Evolutionary conservation across 2,329 filamentous ascomycete species (phyloP).

Genomic region (Beauveria rudraprayagi): DNA sequence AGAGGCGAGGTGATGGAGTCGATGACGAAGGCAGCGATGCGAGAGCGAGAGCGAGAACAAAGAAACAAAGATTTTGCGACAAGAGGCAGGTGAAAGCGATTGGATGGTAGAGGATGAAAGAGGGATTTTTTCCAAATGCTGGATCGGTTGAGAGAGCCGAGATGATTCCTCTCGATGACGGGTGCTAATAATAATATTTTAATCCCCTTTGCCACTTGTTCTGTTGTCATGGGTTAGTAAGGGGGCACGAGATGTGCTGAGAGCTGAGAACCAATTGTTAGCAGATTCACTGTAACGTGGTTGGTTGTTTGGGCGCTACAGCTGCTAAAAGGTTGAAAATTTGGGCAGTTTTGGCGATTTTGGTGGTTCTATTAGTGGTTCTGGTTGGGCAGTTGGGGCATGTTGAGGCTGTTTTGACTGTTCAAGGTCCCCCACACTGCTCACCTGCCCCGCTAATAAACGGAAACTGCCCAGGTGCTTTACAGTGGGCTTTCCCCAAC

Average conservation of each 20-base stretch:
- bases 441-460: background rate
- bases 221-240: background rate
- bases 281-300: background rate
- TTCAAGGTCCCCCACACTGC: no score
- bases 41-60: background rate
- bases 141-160: conserved; percentile 7
- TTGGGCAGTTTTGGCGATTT: background rate
- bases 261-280: background rate
- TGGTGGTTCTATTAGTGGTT: background rate
- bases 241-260: background rate
- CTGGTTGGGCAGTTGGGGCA: background rate
- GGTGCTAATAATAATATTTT: background rate
- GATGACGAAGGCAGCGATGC: background rate
- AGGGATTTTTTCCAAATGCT: background rate
- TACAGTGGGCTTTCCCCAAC: conserved; percentile 15
- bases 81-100: background rate
- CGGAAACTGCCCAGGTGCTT: background rate
- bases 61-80: background rate
- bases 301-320: background rate
- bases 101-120: background rate
- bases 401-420: background rate
- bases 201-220: background rate
- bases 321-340: background rate
- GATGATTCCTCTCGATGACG: background rate
- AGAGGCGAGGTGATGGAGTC: background rate